These are phyloP conservation scores for Calonectria hawksworthii DNA, from an alignment of 2,329 filamentous ascomycete genomes.

Conservation along the genomic window DNA sequence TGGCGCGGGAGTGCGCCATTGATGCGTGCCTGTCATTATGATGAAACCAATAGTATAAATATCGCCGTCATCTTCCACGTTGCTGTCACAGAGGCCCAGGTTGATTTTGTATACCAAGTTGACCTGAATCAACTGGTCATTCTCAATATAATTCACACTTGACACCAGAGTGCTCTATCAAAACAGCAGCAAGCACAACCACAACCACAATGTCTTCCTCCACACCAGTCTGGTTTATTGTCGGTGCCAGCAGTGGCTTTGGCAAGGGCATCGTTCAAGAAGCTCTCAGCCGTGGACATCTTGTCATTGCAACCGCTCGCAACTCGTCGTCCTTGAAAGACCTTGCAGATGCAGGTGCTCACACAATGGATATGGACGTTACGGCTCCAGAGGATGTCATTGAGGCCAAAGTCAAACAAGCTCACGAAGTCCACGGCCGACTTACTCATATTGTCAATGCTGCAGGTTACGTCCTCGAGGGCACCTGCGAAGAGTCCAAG, in stretches of 20 bases:
- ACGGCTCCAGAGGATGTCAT: slow-evolving; percentile 25
- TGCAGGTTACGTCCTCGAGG: slow-evolving; percentile 35
- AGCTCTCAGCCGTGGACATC: slow-evolving; percentile 58
- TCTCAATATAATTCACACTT: not conserved
- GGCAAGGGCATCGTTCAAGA: slow-evolving; percentile 59
- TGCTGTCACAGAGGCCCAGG: too few relatives aligned
- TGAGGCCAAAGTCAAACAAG: slow-evolving; percentile 26
- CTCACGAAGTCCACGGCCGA: slow-evolving; percentile 21
- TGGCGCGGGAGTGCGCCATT: not conserved
- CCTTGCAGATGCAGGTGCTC: slow-evolving; percentile 25
- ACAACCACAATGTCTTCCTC: slow-evolving; percentile 33
- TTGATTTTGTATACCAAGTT: not conserved
- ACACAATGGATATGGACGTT: slow-evolving; percentile 29
- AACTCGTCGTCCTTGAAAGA: slow-evolving; percentile 38
- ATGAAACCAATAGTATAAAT: not conserved
- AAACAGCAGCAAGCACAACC: not conserved
- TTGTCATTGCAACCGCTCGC: slow-evolving; percentile 62
- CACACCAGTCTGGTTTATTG: slow-evolving; percentile 61
- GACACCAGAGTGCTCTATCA: not conserved
- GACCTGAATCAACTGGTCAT: too few relatives aligned
- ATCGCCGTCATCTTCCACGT: not conserved
- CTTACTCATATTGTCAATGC: slow-evolving; percentile 31
- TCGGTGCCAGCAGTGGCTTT: slow-evolving; percentile 60
- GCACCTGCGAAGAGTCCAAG: slow-evolving; percentile 34
- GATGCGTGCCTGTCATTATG: too few relatives aligned